Conservation (phyloP, 179 eudicot species). For the Carnegiea gigantea region DNA sequence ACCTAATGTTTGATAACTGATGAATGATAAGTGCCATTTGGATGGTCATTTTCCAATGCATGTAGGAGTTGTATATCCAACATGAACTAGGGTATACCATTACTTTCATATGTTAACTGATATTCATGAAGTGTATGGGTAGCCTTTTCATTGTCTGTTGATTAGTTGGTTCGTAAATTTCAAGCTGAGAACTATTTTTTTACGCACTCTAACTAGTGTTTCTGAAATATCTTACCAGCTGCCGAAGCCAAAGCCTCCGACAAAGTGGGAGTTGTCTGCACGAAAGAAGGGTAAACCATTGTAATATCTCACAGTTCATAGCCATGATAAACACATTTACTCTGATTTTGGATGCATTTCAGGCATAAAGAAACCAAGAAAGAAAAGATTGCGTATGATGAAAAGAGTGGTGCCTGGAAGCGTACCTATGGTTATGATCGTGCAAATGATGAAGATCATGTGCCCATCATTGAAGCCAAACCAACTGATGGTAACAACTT, state of each 20-base stretch:
- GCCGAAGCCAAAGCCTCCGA: constrained; percentile 84
- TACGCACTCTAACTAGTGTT: neutral
- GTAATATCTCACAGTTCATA: neutral
- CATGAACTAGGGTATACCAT: too few species aligned
- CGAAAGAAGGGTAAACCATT: constrained; percentile 68
- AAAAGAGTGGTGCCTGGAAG: constrained; percentile 81
- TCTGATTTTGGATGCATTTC: constrained; percentile 20
- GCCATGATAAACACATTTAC: neutral
- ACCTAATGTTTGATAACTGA: too few species aligned
- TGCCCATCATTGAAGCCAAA: constrained; percentile 91
- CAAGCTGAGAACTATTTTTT: too few species aligned
- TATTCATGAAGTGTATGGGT: too few species aligned
- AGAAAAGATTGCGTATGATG: constrained; percentile 82
- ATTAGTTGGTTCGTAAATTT: too few species aligned
- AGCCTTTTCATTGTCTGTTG: too few species aligned
- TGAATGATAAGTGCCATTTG: too few species aligned
- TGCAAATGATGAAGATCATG: constrained; percentile 83
- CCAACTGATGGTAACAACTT: constrained; percentile 63
- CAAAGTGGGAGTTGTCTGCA: constrained; percentile 92
- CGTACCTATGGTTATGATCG: constrained; percentile 91
- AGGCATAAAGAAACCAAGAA: constrained; percentile 77
- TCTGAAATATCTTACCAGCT: constrained; percentile 47
- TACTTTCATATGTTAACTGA: too few species aligned
- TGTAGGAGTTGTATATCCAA: too few species aligned
- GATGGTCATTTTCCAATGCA: too few species aligned